Evolutionary conservation across 2,329 filamentous ascomycete genomes (phyloP).

Genomic region (Hypoxylon sp.): DNA sequence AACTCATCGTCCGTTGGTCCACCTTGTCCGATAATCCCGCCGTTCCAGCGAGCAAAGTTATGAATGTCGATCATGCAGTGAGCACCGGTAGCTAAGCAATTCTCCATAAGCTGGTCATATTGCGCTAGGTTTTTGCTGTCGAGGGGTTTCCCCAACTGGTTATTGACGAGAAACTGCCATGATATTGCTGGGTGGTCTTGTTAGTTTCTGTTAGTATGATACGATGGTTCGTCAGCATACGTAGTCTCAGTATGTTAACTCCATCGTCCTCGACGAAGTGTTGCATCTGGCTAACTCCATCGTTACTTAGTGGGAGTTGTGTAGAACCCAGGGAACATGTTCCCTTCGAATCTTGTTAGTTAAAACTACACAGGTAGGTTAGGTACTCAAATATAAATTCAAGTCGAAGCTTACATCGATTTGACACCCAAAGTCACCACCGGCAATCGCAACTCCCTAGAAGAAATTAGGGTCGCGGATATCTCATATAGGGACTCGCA

Average conservation of each 20-base stretch:
- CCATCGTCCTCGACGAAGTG: slow-evolving; percentile 63
- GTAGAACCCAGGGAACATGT: slow-evolving; percentile 49
- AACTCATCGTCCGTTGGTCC: slow-evolving; percentile 68
- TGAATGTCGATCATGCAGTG: slow-evolving; percentile 68
- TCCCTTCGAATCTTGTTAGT: slow-evolving; percentile 46
- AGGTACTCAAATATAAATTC: neutral
- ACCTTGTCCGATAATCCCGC: slow-evolving; percentile 70
- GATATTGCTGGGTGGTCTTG: slow-evolving; percentile 51
- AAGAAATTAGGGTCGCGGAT: slow-evolving; percentile 13
- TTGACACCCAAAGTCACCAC: slow-evolving; percentile 58
- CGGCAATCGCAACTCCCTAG: slow-evolving; percentile 56
- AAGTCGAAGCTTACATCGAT: slow-evolving; percentile 50
- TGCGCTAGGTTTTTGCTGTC: slow-evolving; percentile 57
- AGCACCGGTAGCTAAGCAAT: slow-evolving; percentile 64
- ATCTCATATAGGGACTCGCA: neutral
- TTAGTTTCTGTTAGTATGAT: slow-evolving; percentile 4
- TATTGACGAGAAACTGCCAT: slow-evolving; percentile 68
- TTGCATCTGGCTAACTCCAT: slow-evolving; percentile 60
- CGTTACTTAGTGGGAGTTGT: slow-evolving; percentile 48
- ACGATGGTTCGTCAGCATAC: slow-evolving; percentile 45
- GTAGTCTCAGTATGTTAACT: slow-evolving; percentile 66
- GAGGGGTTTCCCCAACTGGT: slow-evolving; percentile 59
- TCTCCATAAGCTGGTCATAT: slow-evolving; percentile 65
- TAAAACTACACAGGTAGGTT: too few species aligned
- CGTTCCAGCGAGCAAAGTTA: slow-evolving; percentile 69